A percentile compares a stretch with the other conserved stretches of the same genome.
Conservation (phyloP, 768 basidiomycete genomes). For the Agrocybe pediades region DNA sequence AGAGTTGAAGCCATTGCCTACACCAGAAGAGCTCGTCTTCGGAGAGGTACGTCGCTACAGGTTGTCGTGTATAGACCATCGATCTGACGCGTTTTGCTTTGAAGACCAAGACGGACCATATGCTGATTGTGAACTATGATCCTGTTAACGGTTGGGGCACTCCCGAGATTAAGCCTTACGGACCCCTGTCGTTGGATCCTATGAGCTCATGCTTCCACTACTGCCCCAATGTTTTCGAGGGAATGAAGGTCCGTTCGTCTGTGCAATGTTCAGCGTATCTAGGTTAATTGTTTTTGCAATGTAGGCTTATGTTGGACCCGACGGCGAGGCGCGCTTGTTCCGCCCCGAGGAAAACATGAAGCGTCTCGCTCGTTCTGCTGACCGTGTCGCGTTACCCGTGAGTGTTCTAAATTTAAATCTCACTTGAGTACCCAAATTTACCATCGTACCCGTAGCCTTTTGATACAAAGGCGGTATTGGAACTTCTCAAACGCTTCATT, state of each 20-base stretch:
- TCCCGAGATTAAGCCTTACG: constrained; percentile 77
- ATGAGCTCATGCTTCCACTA: constrained; percentile 84
- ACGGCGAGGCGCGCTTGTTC: constrained; percentile 78
- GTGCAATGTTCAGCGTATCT: not conserved
- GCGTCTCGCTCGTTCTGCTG: constrained; percentile 69
- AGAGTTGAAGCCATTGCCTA: constrained; percentile 51
- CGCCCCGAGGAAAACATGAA: constrained; percentile 85
- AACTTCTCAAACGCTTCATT: constrained; percentile 77
- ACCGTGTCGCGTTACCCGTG: constrained; percentile 74
- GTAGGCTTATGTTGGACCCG: constrained; percentile 70
- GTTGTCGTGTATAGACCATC: not conserved
- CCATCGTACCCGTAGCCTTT: constrained; percentile 52
- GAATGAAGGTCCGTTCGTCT: constrained; percentile 60
- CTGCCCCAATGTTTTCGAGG: constrained; percentile 84
- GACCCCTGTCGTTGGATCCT: constrained; percentile 68
- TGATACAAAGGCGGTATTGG: constrained; percentile 64
- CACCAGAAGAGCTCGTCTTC: constrained; percentile 50
- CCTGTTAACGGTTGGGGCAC: constrained; percentile 67
- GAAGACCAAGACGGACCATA: constrained; percentile 75
- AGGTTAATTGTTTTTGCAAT: not conserved
- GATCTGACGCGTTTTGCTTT: not conserved
- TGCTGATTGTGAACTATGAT: constrained; percentile 69
- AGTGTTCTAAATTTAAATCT: constrained; percentile 19
- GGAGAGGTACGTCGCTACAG: constrained; percentile 47
- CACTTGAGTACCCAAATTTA: not conserved